Conservation (phyloP, 345 rosid genomes). For the Acer yangbiense region DNA sequence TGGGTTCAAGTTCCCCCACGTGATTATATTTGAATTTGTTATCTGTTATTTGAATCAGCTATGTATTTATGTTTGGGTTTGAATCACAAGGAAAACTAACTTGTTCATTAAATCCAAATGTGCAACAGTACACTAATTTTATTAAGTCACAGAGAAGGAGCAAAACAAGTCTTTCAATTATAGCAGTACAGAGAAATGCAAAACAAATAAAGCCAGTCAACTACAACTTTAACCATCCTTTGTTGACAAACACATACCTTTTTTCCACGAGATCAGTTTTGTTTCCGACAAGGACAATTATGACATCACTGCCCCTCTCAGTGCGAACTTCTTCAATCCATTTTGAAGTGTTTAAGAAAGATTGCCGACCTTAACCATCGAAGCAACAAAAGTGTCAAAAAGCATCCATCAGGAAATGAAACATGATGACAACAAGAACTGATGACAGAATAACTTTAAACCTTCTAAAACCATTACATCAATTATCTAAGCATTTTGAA, state of each 20-base stretch:
- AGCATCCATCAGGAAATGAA: not conserved
- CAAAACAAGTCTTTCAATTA: not conserved
- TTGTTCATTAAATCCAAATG: not conserved
- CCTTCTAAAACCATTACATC: not conserved
- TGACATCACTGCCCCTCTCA: conserved; percentile 84
- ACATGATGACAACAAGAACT: not conserved
- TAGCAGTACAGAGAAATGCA: not conserved
- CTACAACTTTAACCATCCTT: not conserved
- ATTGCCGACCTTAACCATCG: conserved; percentile 59
- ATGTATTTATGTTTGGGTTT: no score
- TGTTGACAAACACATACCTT: conserved; percentile 42
- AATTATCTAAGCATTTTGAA: not conserved
- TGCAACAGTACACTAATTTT: not conserved
- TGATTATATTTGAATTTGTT: no score
- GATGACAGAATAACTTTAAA: not conserved
- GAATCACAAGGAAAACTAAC: not conserved
- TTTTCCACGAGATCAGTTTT: conserved; percentile 86
- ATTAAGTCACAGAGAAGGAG: not conserved
- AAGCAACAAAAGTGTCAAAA: conserved; percentile 5
- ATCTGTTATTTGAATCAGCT: no score
- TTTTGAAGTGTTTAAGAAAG: conserved; percentile 69
- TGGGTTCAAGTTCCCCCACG: no score
- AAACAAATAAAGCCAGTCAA: not conserved
- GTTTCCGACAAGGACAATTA: conserved; percentile 80
- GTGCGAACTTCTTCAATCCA: conserved; percentile 89